phyloP scores from a whole-genome alignment of 1,284 basidiomycete species.

The Takashimella koratensis region DNA sequence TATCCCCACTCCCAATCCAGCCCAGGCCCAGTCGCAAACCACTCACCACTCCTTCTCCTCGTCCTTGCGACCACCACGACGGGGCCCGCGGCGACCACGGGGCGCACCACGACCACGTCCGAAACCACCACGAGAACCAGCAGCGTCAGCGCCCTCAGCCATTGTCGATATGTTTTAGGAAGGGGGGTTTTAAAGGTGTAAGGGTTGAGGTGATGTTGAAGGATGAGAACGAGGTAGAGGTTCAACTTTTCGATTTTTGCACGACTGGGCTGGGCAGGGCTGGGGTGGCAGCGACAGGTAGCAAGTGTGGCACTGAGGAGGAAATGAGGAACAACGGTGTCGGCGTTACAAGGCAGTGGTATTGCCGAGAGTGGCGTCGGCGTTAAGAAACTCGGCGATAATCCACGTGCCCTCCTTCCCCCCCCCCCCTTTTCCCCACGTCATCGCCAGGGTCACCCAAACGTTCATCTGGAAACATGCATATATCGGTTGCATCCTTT shows the following conservation, averaged over 20 bases:
- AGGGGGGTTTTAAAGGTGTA: background rate
- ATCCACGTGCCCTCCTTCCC: background rate
- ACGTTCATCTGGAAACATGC: too few species aligned
- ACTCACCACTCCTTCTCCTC: conserved; percentile 99
- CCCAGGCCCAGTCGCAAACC: conserved; percentile 16
- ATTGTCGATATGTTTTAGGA: conserved; percentile 24
- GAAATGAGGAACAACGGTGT: too few species aligned
- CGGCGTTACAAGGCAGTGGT: too few species aligned
- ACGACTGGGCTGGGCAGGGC: too few species aligned
- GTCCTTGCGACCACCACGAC: conserved; percentile 95
- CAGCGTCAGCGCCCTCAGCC: conserved; percentile 38
- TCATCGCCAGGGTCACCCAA: too few species aligned
- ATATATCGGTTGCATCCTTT: too few species aligned
- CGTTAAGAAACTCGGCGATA: background rate
- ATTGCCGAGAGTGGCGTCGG: background rate
- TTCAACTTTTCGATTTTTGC: too few species aligned
- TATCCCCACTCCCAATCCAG: background rate
- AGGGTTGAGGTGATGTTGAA: conserved; percentile 8
- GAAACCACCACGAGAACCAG: conserved; percentile 48
- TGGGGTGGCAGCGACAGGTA: too few species aligned
- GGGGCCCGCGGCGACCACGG: conserved; percentile 81
- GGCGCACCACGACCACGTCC: conserved; percentile 82
- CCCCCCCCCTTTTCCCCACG: too few species aligned
- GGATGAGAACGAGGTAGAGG: background rate
- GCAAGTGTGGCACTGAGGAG: too few species aligned